phyloP scores from a whole-genome alignment of 208 protist genomes.

The Acanthamoeba triangularis region DNA sequence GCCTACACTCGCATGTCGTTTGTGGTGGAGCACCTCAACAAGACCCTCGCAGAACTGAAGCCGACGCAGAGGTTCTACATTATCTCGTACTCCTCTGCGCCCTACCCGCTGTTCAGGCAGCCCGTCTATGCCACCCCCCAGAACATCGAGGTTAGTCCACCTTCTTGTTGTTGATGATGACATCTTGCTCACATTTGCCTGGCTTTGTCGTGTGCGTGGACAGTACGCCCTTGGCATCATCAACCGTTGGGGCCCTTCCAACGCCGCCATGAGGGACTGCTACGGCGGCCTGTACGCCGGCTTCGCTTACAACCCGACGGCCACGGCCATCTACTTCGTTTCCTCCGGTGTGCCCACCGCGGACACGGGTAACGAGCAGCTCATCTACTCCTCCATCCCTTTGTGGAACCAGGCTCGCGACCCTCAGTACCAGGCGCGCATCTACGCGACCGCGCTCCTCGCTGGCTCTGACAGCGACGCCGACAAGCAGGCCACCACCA shows the following conservation, averaged over 20 bases:
- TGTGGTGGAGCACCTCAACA: background rate
- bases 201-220: too few species aligned
- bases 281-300: background rate
- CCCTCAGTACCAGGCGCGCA: background rate
- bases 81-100: background rate
- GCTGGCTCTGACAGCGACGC: background rate
- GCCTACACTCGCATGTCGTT: background rate
- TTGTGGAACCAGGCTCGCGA: background rate
- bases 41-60: background rate
- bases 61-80: background rate
- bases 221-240: background rate
- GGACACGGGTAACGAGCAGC: background rate
- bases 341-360: background rate
- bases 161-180: background rate
- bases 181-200: too few species aligned
- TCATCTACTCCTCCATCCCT: background rate
- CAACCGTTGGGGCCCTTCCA: background rate
- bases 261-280: background rate
- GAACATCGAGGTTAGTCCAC: background rate
- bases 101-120: background rate
- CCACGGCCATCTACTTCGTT: background rate
- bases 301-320: background rate
- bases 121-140: background rate
- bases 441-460: background rate
- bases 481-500: background rate